Conservation (phyloP, 1,284 basidiomycete genomes). For the Schizophyllum amplum region DNA sequence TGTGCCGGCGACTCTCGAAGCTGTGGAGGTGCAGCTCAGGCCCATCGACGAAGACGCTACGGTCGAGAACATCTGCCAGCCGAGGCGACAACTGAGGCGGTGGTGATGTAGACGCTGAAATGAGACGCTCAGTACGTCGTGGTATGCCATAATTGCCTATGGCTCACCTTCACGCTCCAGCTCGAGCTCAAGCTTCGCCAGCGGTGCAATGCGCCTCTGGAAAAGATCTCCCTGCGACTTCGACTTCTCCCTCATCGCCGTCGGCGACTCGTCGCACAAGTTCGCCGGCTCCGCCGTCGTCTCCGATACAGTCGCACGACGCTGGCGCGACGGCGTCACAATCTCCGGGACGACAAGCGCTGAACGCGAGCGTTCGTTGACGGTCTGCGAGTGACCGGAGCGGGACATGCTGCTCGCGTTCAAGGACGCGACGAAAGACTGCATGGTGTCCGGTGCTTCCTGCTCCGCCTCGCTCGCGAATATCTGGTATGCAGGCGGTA, state of each 20-base stretch:
- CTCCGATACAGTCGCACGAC: constrained; percentile 55
- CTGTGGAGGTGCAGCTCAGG: constrained; percentile 12
- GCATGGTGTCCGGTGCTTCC: constrained; percentile 26
- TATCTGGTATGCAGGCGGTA: constrained; percentile 63
- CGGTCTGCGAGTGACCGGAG: not conserved
- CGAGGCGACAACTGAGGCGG: constrained; percentile 34
- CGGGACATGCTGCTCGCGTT: constrained; percentile 1
- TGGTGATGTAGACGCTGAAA: no score
- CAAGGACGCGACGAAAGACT: constrained; percentile 1
- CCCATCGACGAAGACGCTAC: constrained; percentile 54
- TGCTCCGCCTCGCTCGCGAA: constrained; percentile 30
- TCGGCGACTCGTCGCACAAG: constrained; percentile 38
- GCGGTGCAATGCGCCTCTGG: constrained; percentile 53
- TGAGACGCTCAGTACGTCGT: not conserved
- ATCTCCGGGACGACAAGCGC: constrained; percentile 23
- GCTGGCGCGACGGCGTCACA: constrained; percentile 43
- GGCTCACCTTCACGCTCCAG: constrained; percentile 19
- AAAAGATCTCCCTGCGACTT: constrained; percentile 56
- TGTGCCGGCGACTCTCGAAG: not conserved
- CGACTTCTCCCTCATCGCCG: constrained; percentile 57
- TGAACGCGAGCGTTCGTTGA: constrained; percentile 14
- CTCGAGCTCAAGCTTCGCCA: constrained; percentile 55
- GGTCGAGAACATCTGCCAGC: constrained; percentile 56
- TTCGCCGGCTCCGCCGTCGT: no score
- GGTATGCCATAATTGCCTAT: not conserved